Percentiles rank a stretch among this genome's conserved stretches.
phyloP scores from a whole-genome alignment of 768 basidiomycete genomes.

The Chalciporus pseudorubinellus region DNA sequence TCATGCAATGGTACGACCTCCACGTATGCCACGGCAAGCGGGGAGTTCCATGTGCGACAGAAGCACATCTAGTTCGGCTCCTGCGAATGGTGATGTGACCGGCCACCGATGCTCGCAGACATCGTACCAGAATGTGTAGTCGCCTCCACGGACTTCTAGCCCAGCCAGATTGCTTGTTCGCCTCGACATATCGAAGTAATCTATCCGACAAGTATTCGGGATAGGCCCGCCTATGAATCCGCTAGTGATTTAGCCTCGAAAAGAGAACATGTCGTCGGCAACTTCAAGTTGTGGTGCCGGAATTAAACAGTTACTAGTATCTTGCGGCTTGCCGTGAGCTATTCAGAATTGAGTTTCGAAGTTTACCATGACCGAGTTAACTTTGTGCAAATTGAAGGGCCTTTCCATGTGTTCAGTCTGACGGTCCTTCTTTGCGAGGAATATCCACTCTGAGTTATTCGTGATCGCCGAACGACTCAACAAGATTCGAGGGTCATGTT shows the following conservation, averaged over 20 bases:
- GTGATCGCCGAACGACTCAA: slow-evolving; percentile 15
- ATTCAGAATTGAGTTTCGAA: background rate
- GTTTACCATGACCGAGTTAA: background rate
- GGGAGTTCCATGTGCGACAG: no score
- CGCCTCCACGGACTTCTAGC: background rate
- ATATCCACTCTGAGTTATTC: background rate
- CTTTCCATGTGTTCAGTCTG: background rate
- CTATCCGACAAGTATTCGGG: no score
- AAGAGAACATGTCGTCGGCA: background rate
- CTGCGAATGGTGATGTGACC: no score
- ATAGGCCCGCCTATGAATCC: background rate
- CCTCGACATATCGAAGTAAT: no score
- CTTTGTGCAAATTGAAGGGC: background rate
- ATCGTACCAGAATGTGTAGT: no score
- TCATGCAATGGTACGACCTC: background rate
- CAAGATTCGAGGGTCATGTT: slow-evolving; percentile 2
- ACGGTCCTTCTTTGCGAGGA: background rate
- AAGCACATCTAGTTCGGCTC: no score
- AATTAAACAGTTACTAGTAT: background rate
- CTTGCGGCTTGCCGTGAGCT: background rate
- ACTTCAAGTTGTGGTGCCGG: background rate
- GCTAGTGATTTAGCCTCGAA: background rate
- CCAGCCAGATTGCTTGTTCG: no score
- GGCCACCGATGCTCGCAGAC: no score
- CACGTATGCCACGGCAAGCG: background rate